Evolutionary conservation across 169 alveolate species (phyloP).

Genomic region (Cytauxzoon felis): DNA sequence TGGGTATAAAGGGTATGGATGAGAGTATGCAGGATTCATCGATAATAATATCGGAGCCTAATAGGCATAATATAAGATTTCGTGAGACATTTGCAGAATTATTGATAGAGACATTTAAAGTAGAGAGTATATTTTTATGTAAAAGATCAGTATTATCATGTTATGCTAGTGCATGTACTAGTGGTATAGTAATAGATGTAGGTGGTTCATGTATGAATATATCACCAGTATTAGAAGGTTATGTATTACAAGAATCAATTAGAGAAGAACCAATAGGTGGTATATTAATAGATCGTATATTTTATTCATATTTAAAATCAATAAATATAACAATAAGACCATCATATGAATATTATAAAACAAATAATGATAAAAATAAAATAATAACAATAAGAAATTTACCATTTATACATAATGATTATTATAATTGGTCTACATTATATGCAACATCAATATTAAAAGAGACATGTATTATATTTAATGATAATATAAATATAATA

Average conservation of each 20-base stretch:
- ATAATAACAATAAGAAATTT: conserved; percentile 44
- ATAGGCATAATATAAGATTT: conserved; percentile 54
- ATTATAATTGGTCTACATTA: conserved; percentile 66
- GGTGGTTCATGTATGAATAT: conserved; percentile 70
- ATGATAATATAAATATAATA: conserved; percentile 34
- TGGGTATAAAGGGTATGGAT: conserved; percentile 70
- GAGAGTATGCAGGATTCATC: conserved; percentile 66
- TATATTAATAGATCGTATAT: conserved; percentile 63
- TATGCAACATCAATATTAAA: conserved; percentile 66
- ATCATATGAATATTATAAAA: conserved; percentile 47
- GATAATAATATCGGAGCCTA: conserved; percentile 71
- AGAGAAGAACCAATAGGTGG: conserved; percentile 75
- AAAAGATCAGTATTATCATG: conserved; percentile 69
- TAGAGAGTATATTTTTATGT: conserved; percentile 61
- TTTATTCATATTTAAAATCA: conserved; percentile 48
- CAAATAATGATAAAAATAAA: conserved; percentile 9
- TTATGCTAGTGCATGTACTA: conserved; percentile 70
- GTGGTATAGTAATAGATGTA: conserved; percentile 69
- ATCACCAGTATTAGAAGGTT: conserved; percentile 70
- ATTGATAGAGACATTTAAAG: conserved; percentile 63
- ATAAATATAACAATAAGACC: conserved; percentile 55
- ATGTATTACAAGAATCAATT: conserved; percentile 62
- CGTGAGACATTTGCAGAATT: conserved; percentile 64
- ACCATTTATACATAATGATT: conserved; percentile 65
- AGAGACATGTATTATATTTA: conserved; percentile 50